Evolutionary conservation across 1,284 basidiomycete genomes (phyloP), one percentile per base, ranked within the genome.

Genomic region (Termitomyces sp.): DNA sequence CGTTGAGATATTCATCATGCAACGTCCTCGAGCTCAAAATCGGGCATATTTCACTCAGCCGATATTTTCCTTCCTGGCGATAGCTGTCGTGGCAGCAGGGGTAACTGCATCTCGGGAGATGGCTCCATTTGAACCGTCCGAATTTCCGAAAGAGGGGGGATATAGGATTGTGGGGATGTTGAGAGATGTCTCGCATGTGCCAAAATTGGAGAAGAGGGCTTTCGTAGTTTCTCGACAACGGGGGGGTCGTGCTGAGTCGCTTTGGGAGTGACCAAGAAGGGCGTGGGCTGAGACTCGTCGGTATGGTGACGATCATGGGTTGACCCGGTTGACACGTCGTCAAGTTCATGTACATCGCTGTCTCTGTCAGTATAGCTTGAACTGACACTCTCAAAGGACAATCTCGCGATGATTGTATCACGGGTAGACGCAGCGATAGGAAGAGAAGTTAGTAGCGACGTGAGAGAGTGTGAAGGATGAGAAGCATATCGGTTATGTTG

Each of bases 81-180:
- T 40, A 61, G 55, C 16, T 34, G 57, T 28, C 56, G 61, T 31
- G 59, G 62, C 30, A 62, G 55, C 31, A 56, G 55, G 2, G 79
- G 79, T 34, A 81, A 61, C 52, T 73, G 66, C 79, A 81, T 81
- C 13, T 53, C 65, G 18, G 77, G 74, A 2, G 76, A 78, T 4
- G 79, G 79, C 61, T 80, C 77, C 62, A 79, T 59, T 60, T 81
- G 79, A 14, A 71, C 66, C 8, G 78, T 80, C 42, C 77, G 72
- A 28, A 78, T 62, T 45, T 62, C 59, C 11, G 56, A 52, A 54
- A 61, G 60, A 31, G 62, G 42, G 46, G 61, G 60, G 34, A 61
- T 57, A 53, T 62, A 62, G 28, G 66, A 60, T 33, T 58, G 53
- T 6, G 64, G 61, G 28, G 54, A 57, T 14, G 53, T 53, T 24